A percentile compares a stretch with the other conserved stretches of the same genome.
Conservation (phyloP, 495 filamentous ascomycete genomes). For the Rusavskia elegans region DNA sequence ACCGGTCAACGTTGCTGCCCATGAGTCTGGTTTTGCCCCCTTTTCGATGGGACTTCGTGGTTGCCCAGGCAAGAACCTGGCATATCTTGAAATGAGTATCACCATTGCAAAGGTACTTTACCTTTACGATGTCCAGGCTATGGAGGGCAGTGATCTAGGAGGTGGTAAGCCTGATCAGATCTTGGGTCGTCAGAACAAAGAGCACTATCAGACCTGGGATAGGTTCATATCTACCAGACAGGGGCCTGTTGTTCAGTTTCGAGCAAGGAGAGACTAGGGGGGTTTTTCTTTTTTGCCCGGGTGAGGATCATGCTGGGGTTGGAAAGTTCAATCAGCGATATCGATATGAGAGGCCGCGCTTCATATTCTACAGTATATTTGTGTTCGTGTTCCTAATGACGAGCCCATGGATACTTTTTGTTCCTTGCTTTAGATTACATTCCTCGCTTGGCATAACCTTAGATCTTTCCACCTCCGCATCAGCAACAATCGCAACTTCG, state of each 20-base stretch:
- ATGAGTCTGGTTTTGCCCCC: constrained; percentile 36
- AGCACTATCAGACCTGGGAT: constrained; percentile 40
- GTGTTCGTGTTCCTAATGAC: no score
- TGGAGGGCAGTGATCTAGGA: constrained; percentile 7
- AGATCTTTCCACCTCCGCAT: no score
- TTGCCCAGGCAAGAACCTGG: constrained; percentile 44
- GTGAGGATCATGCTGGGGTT: no score
- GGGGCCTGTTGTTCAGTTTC: constrained; percentile 40
- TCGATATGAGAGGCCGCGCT: no score
- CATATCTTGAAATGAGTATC: constrained; percentile 31
- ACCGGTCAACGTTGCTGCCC: background rate
- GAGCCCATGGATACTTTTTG: no score
- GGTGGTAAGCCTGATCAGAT: constrained; percentile 24
- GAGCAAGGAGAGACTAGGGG: background rate
- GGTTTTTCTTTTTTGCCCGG: background rate
- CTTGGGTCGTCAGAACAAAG: constrained; percentile 27
- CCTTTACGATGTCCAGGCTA: constrained; percentile 25
- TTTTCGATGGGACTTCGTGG: constrained; percentile 39
- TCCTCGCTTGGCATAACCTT: no score
- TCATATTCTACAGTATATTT: no score
- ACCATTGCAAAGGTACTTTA: constrained; percentile 31
- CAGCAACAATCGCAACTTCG: no score
- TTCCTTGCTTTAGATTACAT: no score
- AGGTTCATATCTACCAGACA: constrained; percentile 41
- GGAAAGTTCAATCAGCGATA: no score